Base-by-base conservation (phyloP, 2,329 filamentous ascomycete genomes). In the Ceratocystiopsis brevicomis region DNA sequence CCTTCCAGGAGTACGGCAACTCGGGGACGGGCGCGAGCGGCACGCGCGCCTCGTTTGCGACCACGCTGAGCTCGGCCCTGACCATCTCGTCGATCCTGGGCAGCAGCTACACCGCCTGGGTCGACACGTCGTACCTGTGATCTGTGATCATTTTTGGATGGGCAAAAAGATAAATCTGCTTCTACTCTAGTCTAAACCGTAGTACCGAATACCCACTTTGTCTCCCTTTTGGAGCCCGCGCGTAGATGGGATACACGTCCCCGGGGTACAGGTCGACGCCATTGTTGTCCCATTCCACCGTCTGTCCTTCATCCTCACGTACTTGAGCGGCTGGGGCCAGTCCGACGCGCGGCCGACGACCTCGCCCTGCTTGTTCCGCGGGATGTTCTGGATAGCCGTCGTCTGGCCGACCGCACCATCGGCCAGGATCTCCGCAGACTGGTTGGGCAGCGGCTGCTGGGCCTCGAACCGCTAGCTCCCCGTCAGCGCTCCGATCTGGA, bases 1-100 rank as follows among this genome's bases (percentile, higher is more conserved):
- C 53, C 25, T 61, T 49, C 34, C 34, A 41, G 39, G 77, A 81
- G 61, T 78, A 68, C 52, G 57, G 25, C 25, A 30, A 30, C 25
- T 6, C 25, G 5, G 25, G 25, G 2, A 6, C 25, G 5, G 25
- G 25, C 10, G 25, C 25, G 5, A 30, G 25, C 25, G 25, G 25
- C 25, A 30, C 25, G 6, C 6, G 25, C 6, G 25, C 25, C 6
- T 30, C 25, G 2, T 30, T 30, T 9, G 25, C 25, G 5, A 30
- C 25, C 6, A 30, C 25, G 5, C 6, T 30, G 6, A 30, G 25
- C 25, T 30, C 25, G 6, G 6, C 25, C 6, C 10, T 30, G 25
- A 30, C 25, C 6, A 30, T 30, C 25, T 30, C 25, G 5, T 30
- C 25, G 5, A 30, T 30, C 10, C 25, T 30, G 25, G 25, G 25